A percentile compares a stretch with the other conserved stretches of the same genome.
Evolutionary conservation across 2,329 filamentous ascomycete genomes (phyloP).

Genomic region (Ceratocystiopsis minuta): DNA sequence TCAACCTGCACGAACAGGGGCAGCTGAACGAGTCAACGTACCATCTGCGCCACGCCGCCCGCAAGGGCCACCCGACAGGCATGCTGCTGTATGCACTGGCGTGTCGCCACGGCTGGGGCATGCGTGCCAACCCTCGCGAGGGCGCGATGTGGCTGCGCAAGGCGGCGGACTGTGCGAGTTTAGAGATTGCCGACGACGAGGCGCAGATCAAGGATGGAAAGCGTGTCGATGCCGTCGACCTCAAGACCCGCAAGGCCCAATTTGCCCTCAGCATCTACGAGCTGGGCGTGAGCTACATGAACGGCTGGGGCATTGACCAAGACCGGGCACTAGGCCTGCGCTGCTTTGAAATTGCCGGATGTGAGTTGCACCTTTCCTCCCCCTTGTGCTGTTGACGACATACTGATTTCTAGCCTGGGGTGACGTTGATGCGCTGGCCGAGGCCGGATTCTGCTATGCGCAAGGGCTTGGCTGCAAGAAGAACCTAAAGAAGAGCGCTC

Average conservation of each 20-base stretch:
- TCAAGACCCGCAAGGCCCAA: slow-evolving; percentile 73
- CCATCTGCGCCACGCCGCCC: slow-evolving; percentile 76
- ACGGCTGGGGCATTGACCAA: slow-evolving; percentile 92
- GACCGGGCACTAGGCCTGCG: slow-evolving; percentile 74
- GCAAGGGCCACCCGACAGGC: slow-evolving; percentile 69
- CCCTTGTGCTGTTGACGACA: background rate
- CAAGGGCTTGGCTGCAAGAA: slow-evolving; percentile 91
- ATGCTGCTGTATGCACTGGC: slow-evolving; percentile 95
- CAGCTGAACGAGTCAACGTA: slow-evolving; percentile 89
- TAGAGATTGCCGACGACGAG: slow-evolving; percentile 72
- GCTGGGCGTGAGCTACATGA: slow-evolving; percentile 89
- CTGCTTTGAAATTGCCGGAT: slow-evolving; percentile 91
- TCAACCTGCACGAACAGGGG: slow-evolving; percentile 75
- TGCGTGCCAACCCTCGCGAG: slow-evolving; percentile 79
- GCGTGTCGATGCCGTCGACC: slow-evolving; percentile 46
- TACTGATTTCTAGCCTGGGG: slow-evolving; percentile 51
- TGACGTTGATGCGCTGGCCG: slow-evolving; percentile 80
- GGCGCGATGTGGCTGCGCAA: slow-evolving; percentile 84
- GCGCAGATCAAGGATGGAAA: slow-evolving; percentile 44
- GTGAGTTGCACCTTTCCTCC: slow-evolving; percentile 24
- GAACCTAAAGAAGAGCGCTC: slow-evolving; percentile 83
- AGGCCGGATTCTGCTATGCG: slow-evolving; percentile 91
- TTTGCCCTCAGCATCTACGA: slow-evolving; percentile 95
- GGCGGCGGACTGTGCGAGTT: slow-evolving; percentile 66
- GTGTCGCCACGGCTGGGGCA: slow-evolving; percentile 93